Evolutionary conservation across 331 rosid species (phyloP).

Genomic region (Saraca asoca): DNA sequence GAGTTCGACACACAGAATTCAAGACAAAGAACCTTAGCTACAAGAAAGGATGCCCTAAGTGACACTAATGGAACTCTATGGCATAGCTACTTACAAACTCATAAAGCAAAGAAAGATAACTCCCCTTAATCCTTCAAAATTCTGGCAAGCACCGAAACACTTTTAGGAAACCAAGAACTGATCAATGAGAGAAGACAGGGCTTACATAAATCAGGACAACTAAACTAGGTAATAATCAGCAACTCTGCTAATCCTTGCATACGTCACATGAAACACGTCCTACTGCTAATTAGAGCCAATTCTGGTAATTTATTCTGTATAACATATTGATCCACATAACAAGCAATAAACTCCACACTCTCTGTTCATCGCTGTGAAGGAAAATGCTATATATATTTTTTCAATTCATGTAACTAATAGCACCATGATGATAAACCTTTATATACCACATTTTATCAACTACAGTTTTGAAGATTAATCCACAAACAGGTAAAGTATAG

Average conservation of each 20-base stretch:
- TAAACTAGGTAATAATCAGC: not conserved
- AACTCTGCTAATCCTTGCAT: conserved; percentile 1
- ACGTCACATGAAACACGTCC: not conserved
- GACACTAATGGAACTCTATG: not conserved
- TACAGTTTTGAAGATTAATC: conserved; percentile 5
- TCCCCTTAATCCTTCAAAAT: not conserved
- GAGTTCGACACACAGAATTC: too few relatives aligned
- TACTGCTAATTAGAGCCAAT: not conserved
- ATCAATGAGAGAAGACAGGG: conserved; percentile 4
- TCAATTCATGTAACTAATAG: not conserved
- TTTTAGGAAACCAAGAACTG: conserved; percentile 14
- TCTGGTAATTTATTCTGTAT: not conserved
- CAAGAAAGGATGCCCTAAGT: not conserved
- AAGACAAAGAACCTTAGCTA: too few relatives aligned
- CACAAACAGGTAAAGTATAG: conserved; percentile 1
- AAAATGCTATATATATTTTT: not conserved
- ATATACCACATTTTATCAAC: not conserved
- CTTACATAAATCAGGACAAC: not conserved
- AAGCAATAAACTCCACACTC: not conserved
- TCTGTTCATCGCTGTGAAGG: not conserved
- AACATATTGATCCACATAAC: not conserved
- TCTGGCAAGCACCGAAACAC: not conserved
- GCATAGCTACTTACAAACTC: conserved; percentile 4
- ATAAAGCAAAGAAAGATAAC: not conserved
- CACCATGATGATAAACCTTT: not conserved